Conservation (phyloP, 345 rosid genomes). For the Geranium rotundifolium region DNA sequence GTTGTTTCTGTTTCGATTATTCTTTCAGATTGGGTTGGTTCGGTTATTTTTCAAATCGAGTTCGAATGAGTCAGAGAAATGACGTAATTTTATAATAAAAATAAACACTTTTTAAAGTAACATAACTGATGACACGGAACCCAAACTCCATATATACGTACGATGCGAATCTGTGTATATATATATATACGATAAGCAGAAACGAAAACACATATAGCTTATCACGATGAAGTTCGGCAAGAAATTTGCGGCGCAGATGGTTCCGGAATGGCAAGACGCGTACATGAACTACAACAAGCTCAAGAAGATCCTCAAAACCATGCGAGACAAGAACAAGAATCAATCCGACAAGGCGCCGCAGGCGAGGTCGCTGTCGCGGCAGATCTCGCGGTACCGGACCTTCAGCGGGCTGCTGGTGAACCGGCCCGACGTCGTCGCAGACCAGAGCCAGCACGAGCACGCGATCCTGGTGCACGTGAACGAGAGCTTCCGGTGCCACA, state of each 20-base stretch:
- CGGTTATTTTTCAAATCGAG: too few relatives aligned
- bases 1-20: too few relatives aligned
- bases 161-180: too few relatives aligned
- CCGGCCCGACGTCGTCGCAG: neutral
- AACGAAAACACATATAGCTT: too few relatives aligned
- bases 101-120: too few relatives aligned
- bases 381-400: neutral
- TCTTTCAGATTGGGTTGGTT: too few relatives aligned
- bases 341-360: neutral
- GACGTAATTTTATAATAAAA: too few relatives aligned
- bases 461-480: neutral
- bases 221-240: conserved; percentile 10
- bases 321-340: neutral
- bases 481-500: conserved; percentile 5
- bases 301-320: neutral
- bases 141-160: too few relatives aligned
- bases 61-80: too few relatives aligned
- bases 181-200: too few relatives aligned
- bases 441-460: too few relatives aligned
- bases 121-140: too few relatives aligned
- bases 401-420: neutral
- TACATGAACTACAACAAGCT: neutral
- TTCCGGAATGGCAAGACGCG: neutral
- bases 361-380: neutral
- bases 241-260: neutral